phyloP scores from a whole-genome alignment of 1,284 basidiomycete species.

The Trametes versicolor region DNA sequence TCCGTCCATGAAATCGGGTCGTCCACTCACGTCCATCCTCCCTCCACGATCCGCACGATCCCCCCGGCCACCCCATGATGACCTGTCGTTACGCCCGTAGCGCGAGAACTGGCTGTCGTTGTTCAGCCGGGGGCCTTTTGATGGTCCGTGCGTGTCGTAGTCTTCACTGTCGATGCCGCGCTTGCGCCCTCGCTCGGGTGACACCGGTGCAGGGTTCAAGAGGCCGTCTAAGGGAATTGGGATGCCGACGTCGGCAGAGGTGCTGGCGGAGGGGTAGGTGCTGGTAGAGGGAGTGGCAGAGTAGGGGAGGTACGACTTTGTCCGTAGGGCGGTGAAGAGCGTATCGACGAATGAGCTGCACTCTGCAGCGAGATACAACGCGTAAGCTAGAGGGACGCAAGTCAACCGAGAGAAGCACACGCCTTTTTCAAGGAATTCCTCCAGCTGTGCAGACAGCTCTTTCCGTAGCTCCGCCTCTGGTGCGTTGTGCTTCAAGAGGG shows the following conservation, averaged over 20 bases:
- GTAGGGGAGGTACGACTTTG: conserved; percentile 87
- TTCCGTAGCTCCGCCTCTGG: conserved; percentile 85
- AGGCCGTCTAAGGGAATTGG: conserved; percentile 80
- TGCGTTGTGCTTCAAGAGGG: conserved; percentile 91
- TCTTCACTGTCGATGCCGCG: conserved; percentile 70
- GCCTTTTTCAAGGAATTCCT: conserved; percentile 95
- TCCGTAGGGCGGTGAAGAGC: conserved; percentile 83
- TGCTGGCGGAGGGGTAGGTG: conserved; percentile 43
- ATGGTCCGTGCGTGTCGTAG: conserved; percentile 64
- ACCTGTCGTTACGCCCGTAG: conserved; percentile 50
- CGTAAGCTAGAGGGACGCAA: conserved; percentile 16
- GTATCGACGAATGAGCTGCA: conserved; percentile 83
- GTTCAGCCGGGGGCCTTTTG: conserved; percentile 75
- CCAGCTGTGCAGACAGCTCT: conserved; percentile 81
- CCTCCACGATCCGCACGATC: conserved; percentile 43
- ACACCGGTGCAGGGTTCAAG: conserved; percentile 54
- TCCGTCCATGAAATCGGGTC: conserved; percentile 45
- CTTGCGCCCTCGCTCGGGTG: conserved; percentile 68
- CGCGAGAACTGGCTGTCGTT: conserved; percentile 71
- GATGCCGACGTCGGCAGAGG: conserved; percentile 68
- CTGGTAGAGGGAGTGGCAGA: conserved; percentile 44
- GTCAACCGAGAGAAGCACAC: conserved; percentile 35
- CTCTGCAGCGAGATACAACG: conserved; percentile 56
- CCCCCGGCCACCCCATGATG: conserved; percentile 52
- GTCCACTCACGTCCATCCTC: conserved; percentile 40